Conservation (phyloP, 2,329 filamentous ascomycete genomes). For the Pseudopyricularia cyperi region DNA sequence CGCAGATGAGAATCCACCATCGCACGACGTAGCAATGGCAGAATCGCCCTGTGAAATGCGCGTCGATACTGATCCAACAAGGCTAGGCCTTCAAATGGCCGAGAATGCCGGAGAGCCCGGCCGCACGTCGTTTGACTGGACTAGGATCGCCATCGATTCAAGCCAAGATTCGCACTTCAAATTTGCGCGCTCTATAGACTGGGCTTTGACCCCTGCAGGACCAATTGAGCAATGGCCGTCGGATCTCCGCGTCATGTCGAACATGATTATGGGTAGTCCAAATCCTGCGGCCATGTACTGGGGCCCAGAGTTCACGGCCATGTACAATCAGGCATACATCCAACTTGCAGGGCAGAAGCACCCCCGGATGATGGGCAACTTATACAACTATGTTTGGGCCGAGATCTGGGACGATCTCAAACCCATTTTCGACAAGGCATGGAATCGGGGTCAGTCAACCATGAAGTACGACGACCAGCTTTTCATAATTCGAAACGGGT, state of each 20-base stretch:
- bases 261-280: slow-evolving; percentile 25
- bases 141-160: slow-evolving; percentile 42
- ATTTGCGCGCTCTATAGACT: slow-evolving; percentile 26
- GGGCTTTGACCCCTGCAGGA: slow-evolving; percentile 29
- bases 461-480: slow-evolving; percentile 33
- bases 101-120: background rate
- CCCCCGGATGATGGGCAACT: slow-evolving; percentile 47
- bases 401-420: slow-evolving; percentile 29
- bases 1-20: slow-evolving; percentile 3
- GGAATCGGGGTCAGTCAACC: slow-evolving; percentile 16
- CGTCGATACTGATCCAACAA: background rate
- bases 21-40: background rate
- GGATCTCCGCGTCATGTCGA: slow-evolving; percentile 27
- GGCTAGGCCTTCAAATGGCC: background rate
- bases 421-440: slow-evolving; percentile 21
- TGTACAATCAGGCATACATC: slow-evolving; percentile 64
- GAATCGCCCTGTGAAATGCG: background rate
- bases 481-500: slow-evolving; percentile 25
- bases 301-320: slow-evolving; percentile 44
- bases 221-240: slow-evolving; percentile 26
- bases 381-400: slow-evolving; percentile 44
- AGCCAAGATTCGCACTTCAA: slow-evolving; percentile 9
- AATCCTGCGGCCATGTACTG: slow-evolving; percentile 45
- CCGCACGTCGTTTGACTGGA: slow-evolving; percentile 64
- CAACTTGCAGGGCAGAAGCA: slow-evolving; percentile 50